Conservation (phyloP, 768 basidiomycete species). For the Leucogyrophana mollusca region DNA sequence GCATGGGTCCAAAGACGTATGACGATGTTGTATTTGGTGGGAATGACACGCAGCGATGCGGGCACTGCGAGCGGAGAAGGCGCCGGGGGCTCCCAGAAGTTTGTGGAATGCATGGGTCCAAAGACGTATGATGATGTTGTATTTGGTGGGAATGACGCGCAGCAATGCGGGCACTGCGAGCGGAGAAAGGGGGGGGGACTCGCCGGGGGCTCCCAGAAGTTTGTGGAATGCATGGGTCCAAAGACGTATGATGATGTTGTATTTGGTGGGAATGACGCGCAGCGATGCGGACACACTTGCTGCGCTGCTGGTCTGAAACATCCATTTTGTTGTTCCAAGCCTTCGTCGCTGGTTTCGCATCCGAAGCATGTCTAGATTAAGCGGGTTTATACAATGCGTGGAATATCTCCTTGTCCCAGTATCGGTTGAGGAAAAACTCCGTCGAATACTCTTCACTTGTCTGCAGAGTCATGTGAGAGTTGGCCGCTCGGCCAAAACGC, state of each 20-base stretch:
- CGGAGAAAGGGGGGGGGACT: conserved; percentile 85
- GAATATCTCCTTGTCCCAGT: conserved; percentile 30
- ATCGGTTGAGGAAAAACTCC: conserved; percentile 31
- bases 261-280: conserved; percentile 65
- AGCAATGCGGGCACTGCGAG: conserved; percentile 86
- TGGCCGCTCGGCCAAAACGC: conserved; percentile 23
- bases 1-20: conserved; percentile 89
- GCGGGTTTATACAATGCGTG: conserved; percentile 5
- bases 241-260: conserved; percentile 9
- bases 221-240: conserved; percentile 43
- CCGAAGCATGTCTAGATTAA: too few relatives aligned
- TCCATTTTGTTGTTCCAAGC: conserved; percentile 76
- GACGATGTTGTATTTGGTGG: too few relatives aligned
- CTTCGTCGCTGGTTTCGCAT: conserved; percentile 38
- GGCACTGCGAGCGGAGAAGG: conserved; percentile 87
- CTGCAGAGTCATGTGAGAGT: conserved; percentile 17
- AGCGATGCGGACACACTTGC: conserved; percentile 63
- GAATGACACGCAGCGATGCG: conserved; percentile 88
- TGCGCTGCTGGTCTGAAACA: conserved; percentile 81
- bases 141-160: too few relatives aligned
- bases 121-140: conserved; percentile 91
- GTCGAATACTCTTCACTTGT: conserved; percentile 20
- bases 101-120: conserved; percentile 93
- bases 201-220: conserved; percentile 77
- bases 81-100: conserved; percentile 83